Percentiles rank a stretch among this genome's conserved stretches.
These are phyloP conservation scores for Scenedesmus sp. DNA, from an alignment of 163 green algal species.

Conservation along the genomic window DNA sequence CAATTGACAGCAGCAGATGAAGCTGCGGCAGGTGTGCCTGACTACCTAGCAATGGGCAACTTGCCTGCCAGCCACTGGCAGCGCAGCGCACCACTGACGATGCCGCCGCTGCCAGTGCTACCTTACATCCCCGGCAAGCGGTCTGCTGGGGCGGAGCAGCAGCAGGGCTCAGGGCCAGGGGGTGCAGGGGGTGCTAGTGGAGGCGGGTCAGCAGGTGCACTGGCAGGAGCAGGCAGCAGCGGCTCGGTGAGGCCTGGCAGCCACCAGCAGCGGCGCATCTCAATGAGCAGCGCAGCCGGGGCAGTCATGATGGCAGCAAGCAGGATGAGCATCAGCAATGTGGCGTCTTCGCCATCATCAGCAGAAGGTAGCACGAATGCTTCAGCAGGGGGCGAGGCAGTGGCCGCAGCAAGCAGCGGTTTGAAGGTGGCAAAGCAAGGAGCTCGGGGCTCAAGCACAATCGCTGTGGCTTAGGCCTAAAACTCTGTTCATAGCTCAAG, in stretches of 20 bases:
- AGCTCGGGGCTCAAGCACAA: background rate
- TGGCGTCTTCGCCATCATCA: background rate
- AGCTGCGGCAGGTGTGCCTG: background rate
- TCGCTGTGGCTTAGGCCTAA: no score
- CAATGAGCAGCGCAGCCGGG: slow-evolving; percentile 15
- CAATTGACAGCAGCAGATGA: background rate
- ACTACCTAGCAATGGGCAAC: slow-evolving; percentile 26
- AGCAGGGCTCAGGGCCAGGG: background rate
- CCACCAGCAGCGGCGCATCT: background rate
- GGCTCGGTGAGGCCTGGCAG: background rate
- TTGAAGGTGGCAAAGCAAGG: background rate
- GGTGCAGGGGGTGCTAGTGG: background rate
- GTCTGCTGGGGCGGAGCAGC: background rate
- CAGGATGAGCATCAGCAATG: background rate
- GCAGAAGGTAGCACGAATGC: background rate
- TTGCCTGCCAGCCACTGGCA: slow-evolving; percentile 31
- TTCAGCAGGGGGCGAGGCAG: background rate
- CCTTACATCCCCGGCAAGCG: slow-evolving; percentile 6
- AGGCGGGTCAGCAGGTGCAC: background rate
- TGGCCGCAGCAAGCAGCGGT: background rate
- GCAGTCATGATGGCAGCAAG: background rate
- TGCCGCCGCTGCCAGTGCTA: slow-evolving; percentile 20
- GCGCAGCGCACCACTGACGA: slow-evolving; percentile 13
- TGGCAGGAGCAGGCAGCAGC: background rate
- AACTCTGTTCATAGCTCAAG: no score